phyloP scores from a whole-genome alignment of 176 grass and related monocot species.

The Avena sativa region DNA sequence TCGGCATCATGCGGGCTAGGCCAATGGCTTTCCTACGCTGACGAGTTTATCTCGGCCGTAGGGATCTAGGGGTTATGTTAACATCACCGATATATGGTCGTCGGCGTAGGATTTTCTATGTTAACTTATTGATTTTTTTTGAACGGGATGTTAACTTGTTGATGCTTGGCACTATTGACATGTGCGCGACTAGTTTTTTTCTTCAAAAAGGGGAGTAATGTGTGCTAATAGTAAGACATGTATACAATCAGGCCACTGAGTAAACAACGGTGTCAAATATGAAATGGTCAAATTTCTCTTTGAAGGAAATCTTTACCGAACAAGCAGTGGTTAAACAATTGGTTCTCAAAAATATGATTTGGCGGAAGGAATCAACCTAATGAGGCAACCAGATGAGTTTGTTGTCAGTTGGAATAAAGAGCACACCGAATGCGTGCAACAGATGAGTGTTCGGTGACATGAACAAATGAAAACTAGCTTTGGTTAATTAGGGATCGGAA shows the following conservation, averaged over 20 bases:
- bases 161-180: too few relatives aligned
- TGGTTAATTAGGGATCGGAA: neutral
- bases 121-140: too few relatives aligned
- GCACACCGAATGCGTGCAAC: neutral
- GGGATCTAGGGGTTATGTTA: too few relatives aligned
- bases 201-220: neutral
- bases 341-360: neutral
- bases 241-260: neutral
- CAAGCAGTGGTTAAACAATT: constrained; percentile 1
- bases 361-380: neutral
- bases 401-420: neutral
- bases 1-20: too few relatives aligned
- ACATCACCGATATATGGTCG: too few relatives aligned
- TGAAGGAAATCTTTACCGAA: neutral
- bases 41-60: too few relatives aligned
- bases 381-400: neutral
- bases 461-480: neutral
- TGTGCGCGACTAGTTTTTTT: too few relatives aligned
- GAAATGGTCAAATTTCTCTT: neutral
- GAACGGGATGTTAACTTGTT: too few relatives aligned
- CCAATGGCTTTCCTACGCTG: too few relatives aligned
- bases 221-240: neutral
- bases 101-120: too few relatives aligned
- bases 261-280: neutral
- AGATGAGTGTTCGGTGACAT: neutral